Base-by-base conservation (phyloP, 768 basidiomycete genomes). In the Boletus pseudo-olivaceus region DNA sequence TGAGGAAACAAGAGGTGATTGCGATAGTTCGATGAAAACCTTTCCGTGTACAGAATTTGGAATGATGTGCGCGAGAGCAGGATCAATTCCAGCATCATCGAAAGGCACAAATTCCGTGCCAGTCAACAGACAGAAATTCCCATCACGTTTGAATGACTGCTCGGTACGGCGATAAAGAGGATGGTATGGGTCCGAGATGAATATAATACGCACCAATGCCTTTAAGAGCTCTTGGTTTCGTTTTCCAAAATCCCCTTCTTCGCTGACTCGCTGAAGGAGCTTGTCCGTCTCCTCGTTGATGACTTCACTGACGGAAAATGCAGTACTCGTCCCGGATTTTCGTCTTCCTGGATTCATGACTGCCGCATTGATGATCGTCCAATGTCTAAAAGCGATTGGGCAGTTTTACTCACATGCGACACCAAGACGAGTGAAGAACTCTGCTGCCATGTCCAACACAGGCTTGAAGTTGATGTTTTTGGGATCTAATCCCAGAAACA, bases 101-200 rank as follows among this genome's bases (percentile, higher is more conserved):
- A 42, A 56, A 20, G 53, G 55, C 23, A 0, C 0, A 17, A 56
- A 56, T 46, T n/a, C 0, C 0, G 0, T 1, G 26, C 8, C 8
- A 0, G 53, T 55, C 26, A 55, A 40, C 41, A 55, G 38, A 19
- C 54, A 55, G 26, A 1, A 20, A 0, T 5, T 3, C 14, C 53
- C 55, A 19, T 56, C 55, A 20, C 45, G 55, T 42, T 34, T 54
- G 3, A 51, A 51, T 20, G 33, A 51, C 53, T 54, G 27, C n/a
- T 41, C 8, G 10, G 32, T 32, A 34, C 5, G 11, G 5, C 11
- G 5, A 11, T 47, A 11, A 47, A 23, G 23, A 30, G 14, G 39
- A 52, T 19, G 11, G 20, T 37, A 47, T 30, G 8, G 1, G 32
- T 32, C 17, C 27, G 4, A 55, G n/a, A n/a, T 35, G 23, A 41